Base-by-base conservation (phyloP, 192 early-diverging fungal species). In the Backusella australiensis region DNA sequence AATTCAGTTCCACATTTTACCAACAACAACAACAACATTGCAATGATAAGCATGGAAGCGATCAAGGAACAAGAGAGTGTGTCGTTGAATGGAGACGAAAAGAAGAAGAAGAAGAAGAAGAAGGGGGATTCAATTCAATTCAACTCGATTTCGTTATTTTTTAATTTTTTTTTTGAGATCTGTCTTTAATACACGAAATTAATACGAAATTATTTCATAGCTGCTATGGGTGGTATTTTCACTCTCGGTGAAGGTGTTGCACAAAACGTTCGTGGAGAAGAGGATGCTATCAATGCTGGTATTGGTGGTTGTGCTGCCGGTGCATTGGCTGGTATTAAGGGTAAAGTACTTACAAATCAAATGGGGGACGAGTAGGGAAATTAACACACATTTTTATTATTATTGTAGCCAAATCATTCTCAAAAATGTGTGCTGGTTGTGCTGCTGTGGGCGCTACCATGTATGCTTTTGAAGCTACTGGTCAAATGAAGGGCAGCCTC, bases 191-290 rank as follows among this genome's bases (percentile, higher is more conserved):
- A 19, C n/a, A 49, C 46, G 46, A 49, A 49, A 49, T 49, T 49
- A 49, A 49, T 49, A 49, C 19, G 23, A 41, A 15, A 69, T 23
- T 69, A 69, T 59, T 72, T 26, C 82, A 77, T 85, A 91, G 93
- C 92, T 76, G 91, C 90, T 23, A 90, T 94, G 87, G 93, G 92
- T 69, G 93, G 93, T 81, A 85, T 93, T 39, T 94, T 91, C 89
- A 87, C 92, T 39, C 88, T 87, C 38, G 90, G 89, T 56, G 91
- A 91, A 71, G 84, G 88, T 26, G 82, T 85, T 23, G 82, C 83
- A 19, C 75, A 84, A 23, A 83, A 89, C 74, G 78, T 89, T 70
- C 91, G 93, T 72, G 85, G 86, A 75, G 86, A 90, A 70, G 90
- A 92, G 71, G 93, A 94, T 81, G 85, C 88, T 80, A 81, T 88